Base-by-base conservation (phyloP, 1,284 basidiomycete genomes). In the Sutorius eximius region DNA sequence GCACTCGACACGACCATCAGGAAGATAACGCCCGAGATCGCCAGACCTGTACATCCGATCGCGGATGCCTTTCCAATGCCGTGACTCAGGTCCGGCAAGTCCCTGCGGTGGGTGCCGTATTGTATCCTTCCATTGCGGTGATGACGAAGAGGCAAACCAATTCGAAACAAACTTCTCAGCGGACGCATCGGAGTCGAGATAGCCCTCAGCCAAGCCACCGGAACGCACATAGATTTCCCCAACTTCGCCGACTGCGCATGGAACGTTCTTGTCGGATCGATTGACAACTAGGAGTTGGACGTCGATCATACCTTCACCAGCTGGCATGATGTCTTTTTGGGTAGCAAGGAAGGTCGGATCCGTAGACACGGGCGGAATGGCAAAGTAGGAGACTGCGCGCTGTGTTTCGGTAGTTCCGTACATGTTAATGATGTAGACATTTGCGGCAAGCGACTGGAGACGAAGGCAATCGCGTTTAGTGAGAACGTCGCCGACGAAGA, bases 361-460 rank as follows among this genome's bases (percentile, higher is more conserved):
- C 55, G 82, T 80, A 36, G 87, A 84, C 22, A 98, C 83, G 48
- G 90, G 83, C 2, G 96, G 95, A 61, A 99, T 95, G 36, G 88
- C 83, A 72, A 97, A 98, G 77, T 99, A 99, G 37, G 95, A 98
- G 12, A 99, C 97, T 0, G 97, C 97, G 48, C 97, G 90, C 73
- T 99, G 97, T 5, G 97, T 99, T 75, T 99, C 97, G 24, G 97
- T 99, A 10, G 97, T 99, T 24, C 97, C 97, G 73, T 98, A 99
- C 97, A 99, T 99, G 80, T 99, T 99, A 74, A 99, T 89, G 72
- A 99, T 97, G 47, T 85, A 80, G 13, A 96, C 95, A 65, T 99
- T 97, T 33, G 87, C 77, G 1, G 97, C 97, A 45, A 99, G 87
- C 5, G 92, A 83, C 73, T 99, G 97, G 8, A 99, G 82, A 48